Conservation (phyloP, 192 early-diverging fungal species). For the Podila minutissima region DNA sequence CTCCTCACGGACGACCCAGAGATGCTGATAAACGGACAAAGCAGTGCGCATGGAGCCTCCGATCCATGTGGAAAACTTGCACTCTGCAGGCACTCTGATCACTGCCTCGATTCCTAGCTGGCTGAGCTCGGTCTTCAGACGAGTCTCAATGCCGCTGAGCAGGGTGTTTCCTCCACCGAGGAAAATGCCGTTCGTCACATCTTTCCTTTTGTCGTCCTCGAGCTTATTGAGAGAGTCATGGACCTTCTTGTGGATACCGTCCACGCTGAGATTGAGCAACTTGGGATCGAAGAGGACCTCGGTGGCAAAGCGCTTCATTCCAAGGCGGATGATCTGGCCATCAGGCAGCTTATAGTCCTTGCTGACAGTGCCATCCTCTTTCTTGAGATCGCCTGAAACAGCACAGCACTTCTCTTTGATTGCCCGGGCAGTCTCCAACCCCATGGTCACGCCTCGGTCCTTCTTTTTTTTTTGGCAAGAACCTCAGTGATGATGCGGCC, state of each 20-base stretch:
- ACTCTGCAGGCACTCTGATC: conserved; percentile 96
- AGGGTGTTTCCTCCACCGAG: conserved; percentile 89
- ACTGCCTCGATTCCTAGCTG: conserved; percentile 96
- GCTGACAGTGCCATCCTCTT: neutral
- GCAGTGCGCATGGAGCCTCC: conserved; percentile 97
- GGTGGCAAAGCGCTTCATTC: conserved; percentile 96
- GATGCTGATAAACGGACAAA: conserved; percentile 97
- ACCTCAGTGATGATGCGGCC: no score
- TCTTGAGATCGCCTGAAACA: no score
- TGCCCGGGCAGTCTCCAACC: no score
- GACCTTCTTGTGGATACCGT: conserved; percentile 95
- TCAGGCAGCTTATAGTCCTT: conserved; percentile 98
- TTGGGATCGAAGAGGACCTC: conserved; percentile 98
- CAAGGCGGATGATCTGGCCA: conserved; percentile 97
- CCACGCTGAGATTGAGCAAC: conserved; percentile 86
- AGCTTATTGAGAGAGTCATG: conserved; percentile 97
- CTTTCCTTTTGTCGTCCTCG: conserved; percentile 93
- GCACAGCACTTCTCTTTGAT: no score
- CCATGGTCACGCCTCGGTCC: no score
- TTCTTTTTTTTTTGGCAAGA: no score
- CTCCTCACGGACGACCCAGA: conserved; percentile 99
- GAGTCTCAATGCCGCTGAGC: conserved; percentile 95
- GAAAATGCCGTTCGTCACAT: conserved; percentile 94
- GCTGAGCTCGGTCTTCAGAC: conserved; percentile 97
- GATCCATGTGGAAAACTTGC: conserved; percentile 99